Evolutionary conservation across 108 stramenopile genomes (phyloP).

Genomic region (Schizochytrium sp.): DNA sequence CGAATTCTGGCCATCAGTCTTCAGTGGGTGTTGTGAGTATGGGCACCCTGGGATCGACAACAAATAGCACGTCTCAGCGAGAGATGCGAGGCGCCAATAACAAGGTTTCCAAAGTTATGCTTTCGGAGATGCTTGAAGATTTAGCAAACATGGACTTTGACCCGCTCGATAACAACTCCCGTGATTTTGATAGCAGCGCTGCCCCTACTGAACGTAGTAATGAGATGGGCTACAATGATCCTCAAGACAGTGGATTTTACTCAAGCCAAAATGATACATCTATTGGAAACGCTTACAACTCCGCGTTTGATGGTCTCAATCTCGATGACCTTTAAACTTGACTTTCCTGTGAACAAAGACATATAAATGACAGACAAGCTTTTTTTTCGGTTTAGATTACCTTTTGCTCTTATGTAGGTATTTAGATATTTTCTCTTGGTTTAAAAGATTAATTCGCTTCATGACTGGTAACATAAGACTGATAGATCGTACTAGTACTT

Average conservation of each 20-base stretch:
- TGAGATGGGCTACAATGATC: neutral
- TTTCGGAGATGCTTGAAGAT: slow-evolving; percentile 47
- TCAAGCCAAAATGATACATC: neutral
- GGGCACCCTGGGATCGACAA: neutral
- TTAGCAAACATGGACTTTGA: slow-evolving; percentile 60
- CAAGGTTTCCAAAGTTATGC: slow-evolving; percentile 56
- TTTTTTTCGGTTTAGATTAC: neutral
- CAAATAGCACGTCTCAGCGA: neutral
- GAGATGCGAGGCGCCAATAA: slow-evolving; percentile 18
- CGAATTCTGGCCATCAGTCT: neutral
- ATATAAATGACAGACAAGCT: neutral
- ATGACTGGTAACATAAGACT: too few species aligned
- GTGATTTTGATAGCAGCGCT: too few species aligned
- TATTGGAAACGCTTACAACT: neutral
- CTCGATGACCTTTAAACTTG: slow-evolving; percentile 33
- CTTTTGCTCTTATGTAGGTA: neutral
- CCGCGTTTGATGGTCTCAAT: slow-evolving; percentile 53
- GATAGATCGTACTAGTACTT: too few species aligned
- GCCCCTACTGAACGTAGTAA: neutral
- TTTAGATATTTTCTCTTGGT: neutral
- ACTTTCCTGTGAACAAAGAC: neutral
- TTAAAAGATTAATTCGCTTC: neutral
- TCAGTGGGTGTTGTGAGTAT: slow-evolving; percentile 23
- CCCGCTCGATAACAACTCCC: slow-evolving; percentile 3
- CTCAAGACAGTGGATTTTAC: neutral